Conservation (phyloP, 2,329 filamentous ascomycete species). For the Intubia oerlemansii region DNA sequence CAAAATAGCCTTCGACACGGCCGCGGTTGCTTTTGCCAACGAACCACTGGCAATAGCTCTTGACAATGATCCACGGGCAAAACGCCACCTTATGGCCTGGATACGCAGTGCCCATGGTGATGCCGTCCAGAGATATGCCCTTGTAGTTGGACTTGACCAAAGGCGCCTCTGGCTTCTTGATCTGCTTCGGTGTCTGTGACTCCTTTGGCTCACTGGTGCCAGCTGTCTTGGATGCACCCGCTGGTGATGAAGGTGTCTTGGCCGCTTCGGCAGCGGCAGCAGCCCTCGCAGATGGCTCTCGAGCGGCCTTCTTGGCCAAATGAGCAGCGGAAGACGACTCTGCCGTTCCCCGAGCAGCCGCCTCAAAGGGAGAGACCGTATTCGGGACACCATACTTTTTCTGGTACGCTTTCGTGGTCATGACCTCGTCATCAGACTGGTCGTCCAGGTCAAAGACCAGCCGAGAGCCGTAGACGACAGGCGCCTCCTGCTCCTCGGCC, state of each 20-base stretch:
- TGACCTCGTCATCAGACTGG: conserved; percentile 7
- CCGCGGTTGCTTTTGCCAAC: conserved; percentile 30
- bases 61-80: conserved; percentile 29
- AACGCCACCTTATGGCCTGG: conserved; percentile 12
- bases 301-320: no score
- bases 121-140: not conserved
- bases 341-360: no score
- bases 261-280: no score
- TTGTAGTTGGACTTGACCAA: not conserved
- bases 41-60: conserved; percentile 36
- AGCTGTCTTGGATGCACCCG: no score
- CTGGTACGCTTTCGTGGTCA: conserved; percentile 4
- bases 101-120: conserved; percentile 1
- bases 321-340: no score
- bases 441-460: conserved; percentile 6
- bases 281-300: no score
- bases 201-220: not conserved
- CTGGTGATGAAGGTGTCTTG: no score
- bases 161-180: no score
- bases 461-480: no score
- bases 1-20: conserved; percentile 30
- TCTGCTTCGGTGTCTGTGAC: not conserved
- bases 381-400: no score
- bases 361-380: no score
- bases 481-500: no score